Evolutionary conservation across 176 grass and related monocot species (phyloP), one percentile per base, ranked within the genome.

Genomic region (Coix lacrymajobi): DNA sequence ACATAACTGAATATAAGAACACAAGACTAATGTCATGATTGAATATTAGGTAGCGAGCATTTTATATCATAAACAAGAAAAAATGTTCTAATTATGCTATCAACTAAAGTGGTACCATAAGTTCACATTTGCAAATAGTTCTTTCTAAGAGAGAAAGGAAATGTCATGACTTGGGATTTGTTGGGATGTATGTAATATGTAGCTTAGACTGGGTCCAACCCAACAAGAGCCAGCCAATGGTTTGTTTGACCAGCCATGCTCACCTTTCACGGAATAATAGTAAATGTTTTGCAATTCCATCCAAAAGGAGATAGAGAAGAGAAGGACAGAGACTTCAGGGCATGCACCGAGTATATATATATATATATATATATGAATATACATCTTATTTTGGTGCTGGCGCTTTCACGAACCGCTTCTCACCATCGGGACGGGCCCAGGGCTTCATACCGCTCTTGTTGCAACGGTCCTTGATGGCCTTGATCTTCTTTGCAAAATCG

Each of bases 241-340:
- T 60, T 72, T 33, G 58, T 51, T 90, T 86, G 88, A 86, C 83
- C 73, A 11, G 79, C 58, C 88, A 66, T 19, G 48, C 48, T 58
- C 17, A 57, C 4, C 43, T 40, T 54, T 71, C 57, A 71, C 51
- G 32, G 32, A 25, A n/a, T 19, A 4, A 29, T 67, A 15, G 25
- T 83, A 62, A 14, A 62, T 62, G 60, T 37, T 61, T 7, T 38
- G 48, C 14, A 16, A 3, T 58, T 25, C 17, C 16, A 25, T 88
- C 3, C 2, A 48, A 88, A 56, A 79, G 66, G 66, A 73, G 62
- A 15, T 26, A 16, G 33, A 56, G 10, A 39, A 73, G 29, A 49
- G 10, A 45, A 75, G 46, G 15, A 29, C 51, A 29, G 11, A 43
- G 32, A 64, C 40, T 57, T 20, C 13, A 76, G 7, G 12, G 32